Evolutionary conservation across 116 monocot species (phyloP).

Genomic region (Iris pallida): DNA sequence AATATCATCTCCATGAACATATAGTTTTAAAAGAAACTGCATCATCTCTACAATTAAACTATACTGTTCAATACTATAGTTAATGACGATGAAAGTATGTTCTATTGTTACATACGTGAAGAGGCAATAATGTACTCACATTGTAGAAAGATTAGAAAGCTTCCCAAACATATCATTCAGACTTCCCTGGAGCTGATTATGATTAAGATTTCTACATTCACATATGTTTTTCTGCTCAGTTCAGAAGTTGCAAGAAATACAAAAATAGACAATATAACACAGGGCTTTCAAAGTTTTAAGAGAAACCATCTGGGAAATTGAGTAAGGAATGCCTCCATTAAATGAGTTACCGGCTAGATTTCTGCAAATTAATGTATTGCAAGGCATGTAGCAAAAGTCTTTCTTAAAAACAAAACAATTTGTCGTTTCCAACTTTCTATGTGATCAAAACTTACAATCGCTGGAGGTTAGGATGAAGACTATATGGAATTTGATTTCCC

Average conservation of each 20-base stretch:
- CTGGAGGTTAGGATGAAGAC: constrained; percentile 75
- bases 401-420: not conserved
- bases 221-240: constrained; percentile 5
- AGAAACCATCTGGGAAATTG: constrained; percentile 68
- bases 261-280: too few species aligned
- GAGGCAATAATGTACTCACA: constrained; percentile 44
- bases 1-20: too few species aligned
- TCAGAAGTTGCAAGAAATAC: not conserved
- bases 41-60: not conserved
- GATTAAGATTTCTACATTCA: constrained; percentile 64
- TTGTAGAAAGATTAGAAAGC: constrained; percentile 50
- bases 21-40: not conserved
- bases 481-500: constrained; percentile 56
- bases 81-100: not conserved
- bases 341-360: constrained; percentile 73
- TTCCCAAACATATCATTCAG: constrained; percentile 51
- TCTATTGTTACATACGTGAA: not conserved
- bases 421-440: not conserved
- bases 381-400: not conserved
- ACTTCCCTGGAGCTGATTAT: constrained; percentile 65
- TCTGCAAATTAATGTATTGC: constrained; percentile 30
- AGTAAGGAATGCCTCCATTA: constrained; percentile 66
- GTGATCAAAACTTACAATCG: constrained; percentile 46
- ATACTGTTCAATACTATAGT: not conserved
- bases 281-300: constrained; percentile 60